Base-by-base conservation (phyloP, 2,329 filamentous ascomycete genomes). In the Aureobasidium sp. region DNA sequence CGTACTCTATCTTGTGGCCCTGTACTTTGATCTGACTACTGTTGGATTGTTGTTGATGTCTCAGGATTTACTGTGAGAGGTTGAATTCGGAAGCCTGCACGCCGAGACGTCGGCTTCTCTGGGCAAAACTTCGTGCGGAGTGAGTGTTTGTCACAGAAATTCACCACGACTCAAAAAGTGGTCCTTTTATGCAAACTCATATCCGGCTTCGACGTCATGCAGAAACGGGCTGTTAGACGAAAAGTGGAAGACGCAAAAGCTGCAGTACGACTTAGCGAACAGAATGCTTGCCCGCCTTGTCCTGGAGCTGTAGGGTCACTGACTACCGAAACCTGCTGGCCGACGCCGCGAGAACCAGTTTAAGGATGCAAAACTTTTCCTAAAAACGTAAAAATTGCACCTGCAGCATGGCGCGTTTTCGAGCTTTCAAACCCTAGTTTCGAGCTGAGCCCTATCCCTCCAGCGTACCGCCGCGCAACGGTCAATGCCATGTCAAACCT, bases 101-200 rank as follows among this genome's bases (percentile, higher is more conserved):
- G 39, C 51, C 51, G 51, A 54, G 51, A 42, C 51, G 37, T 44
- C 32, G 51, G 27, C 16, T 42, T 42, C 37, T 16, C 45, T 30
- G 45, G 51, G 37, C 51, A 42, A 30, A 27, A 54, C 37, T 54
- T 44, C 25, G 37, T 39, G 51, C 16, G 32, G 14, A 54, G 21
- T 21, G 21, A 21, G 14, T 54, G 30, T 54, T 54, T 54, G 51
- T 54, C 51, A 54, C 51, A 54, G n/a, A 44, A 54, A 54, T 42
- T 16, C 51, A 54, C 51, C 37, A 25, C 51, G 36, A 42, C 29
- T 44, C 37, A 21, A 42, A 54, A 54, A 54, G 51, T 54, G 51
- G 51, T 42, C 37, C 51, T 42, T 41, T 21, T 34, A 42, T 39
- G 36, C 49, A 32, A 2, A 27, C 42, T 30, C 9, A 21, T 21